Percentiles rank a stretch among this genome's conserved stretches.
phyloP scores from a whole-genome alignment of 768 basidiomycete genomes.

The Kwoniella pini region DNA sequence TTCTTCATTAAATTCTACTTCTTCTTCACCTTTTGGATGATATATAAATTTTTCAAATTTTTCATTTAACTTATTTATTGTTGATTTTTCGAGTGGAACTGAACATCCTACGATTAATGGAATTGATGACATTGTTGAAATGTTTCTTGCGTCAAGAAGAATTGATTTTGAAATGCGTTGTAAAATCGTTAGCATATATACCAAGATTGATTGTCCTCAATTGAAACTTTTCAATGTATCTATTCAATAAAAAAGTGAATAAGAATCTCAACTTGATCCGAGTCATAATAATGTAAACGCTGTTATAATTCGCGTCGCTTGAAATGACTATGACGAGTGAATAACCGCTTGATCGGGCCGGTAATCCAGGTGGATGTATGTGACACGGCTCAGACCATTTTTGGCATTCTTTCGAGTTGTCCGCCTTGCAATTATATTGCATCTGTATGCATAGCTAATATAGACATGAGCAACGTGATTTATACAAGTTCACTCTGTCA shows the following conservation, averaged over 20 bases:
- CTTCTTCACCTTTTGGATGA: constrained; percentile 5
- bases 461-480: too few species aligned
- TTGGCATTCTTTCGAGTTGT: too few species aligned
- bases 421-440: too few species aligned
- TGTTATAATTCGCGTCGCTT: too few species aligned
- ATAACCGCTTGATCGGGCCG: background rate
- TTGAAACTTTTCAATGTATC: too few species aligned
- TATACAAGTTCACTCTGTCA: too few species aligned
- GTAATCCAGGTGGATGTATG: background rate
- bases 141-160: background rate
- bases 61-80: constrained; percentile 4
- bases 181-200: background rate
- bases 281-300: background rate
- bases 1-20: constrained; percentile 1
- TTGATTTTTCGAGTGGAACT: constrained; percentile 1
- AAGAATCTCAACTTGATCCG: too few species aligned
- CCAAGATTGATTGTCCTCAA: too few species aligned
- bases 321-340: too few species aligned
- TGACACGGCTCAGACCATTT: too few species aligned
- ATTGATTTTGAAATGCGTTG: background rate
- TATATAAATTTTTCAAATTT: constrained; percentile 9
- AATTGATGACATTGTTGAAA: constrained; percentile 2
- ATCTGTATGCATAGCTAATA: too few species aligned
- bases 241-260: too few species aligned
- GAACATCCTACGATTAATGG: constrained; percentile 14